A percentile compares a stretch with the other conserved stretches of the same genome.
phyloP scores from a whole-genome alignment of 176 grass and related monocot genomes.

The Eragrostis curvula region DNA sequence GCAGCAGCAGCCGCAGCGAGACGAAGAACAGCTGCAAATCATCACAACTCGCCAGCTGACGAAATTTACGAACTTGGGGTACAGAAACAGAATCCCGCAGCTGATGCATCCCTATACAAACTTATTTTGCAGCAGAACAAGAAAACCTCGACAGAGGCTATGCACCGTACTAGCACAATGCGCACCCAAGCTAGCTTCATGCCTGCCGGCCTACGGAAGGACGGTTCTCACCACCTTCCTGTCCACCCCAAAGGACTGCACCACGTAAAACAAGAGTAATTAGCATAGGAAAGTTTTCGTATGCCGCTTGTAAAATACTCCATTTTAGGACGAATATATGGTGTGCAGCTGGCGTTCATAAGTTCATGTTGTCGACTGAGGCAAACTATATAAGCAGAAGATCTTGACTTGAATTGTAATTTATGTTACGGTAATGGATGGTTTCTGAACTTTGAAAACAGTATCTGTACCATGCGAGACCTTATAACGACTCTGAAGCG shows the following conservation, averaged over 20 bases:
- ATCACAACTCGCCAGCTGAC: not conserved
- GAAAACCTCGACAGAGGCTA: not conserved
- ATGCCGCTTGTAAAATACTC: not conserved
- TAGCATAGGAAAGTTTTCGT: not conserved
- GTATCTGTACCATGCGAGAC: not conserved
- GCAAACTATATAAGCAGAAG: not conserved
- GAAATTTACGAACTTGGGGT: not conserved
- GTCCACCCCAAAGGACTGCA: constrained; percentile 82
- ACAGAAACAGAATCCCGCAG: not conserved
- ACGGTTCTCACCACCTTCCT: constrained; percentile 80
- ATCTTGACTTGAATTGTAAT: not conserved
- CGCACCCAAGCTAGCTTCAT: not conserved
- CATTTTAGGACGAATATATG: not conserved
- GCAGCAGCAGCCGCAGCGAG: too few species aligned
- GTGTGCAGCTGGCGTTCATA: not conserved
- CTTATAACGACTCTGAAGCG: not conserved
- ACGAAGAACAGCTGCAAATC: not conserved
- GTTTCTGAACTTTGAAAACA: not conserved
- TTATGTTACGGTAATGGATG: not conserved
- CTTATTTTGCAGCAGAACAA: constrained; percentile 12
- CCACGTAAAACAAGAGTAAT: not conserved
- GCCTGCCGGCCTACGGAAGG: constrained; percentile 62
- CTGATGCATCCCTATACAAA: not conserved
- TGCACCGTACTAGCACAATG: not conserved
- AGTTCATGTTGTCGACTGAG: not conserved